These are phyloP conservation scores for Torulaspora pretoriensis DNA, from an alignment of 1,139 yeast species.

Conservation along the genomic window DNA sequence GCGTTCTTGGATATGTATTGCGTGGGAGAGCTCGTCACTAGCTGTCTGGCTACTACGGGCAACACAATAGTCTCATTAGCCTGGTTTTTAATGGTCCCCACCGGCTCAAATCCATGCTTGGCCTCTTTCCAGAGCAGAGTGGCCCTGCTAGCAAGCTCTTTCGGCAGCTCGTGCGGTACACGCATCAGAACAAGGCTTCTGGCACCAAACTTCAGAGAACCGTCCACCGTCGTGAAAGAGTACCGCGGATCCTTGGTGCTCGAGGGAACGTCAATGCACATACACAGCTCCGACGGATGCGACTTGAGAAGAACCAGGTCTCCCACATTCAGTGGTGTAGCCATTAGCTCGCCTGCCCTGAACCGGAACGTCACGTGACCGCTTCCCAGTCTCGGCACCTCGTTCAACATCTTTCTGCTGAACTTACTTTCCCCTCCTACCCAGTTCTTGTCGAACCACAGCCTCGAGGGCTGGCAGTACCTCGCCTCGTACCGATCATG, in stretches of 20 bases:
- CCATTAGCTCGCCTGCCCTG: slow-evolving; percentile 15
- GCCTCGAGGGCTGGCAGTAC: slow-evolving; percentile 26
- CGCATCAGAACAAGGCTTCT: slow-evolving; percentile 47
- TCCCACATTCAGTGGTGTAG: slow-evolving; percentile 40
- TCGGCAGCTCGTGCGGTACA: slow-evolving; percentile 42
- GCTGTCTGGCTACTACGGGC: slow-evolving; percentile 31
- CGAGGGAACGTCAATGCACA: slow-evolving; percentile 44
- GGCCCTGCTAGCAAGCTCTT: slow-evolving; percentile 11
- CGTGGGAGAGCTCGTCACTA: slow-evolving; percentile 29
- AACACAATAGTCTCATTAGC: slow-evolving; percentile 24
- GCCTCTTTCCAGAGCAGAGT: slow-evolving; percentile 33
- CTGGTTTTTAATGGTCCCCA: slow-evolving; percentile 35
- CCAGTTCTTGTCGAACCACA: slow-evolving; percentile 23
- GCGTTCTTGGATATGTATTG: slow-evolving; percentile 33
- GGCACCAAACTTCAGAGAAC: slow-evolving; percentile 50
- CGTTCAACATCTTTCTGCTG: slow-evolving; percentile 10
- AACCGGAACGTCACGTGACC: slow-evolving; percentile 2
- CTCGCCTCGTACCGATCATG: slow-evolving; percentile 21
- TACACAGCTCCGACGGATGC: slow-evolving; percentile 40
- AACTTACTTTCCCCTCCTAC: not conserved
- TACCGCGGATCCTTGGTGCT: slow-evolving; percentile 45
- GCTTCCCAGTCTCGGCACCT: not conserved
- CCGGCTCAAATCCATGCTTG: slow-evolving; percentile 24
- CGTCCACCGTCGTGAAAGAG: slow-evolving; percentile 53
- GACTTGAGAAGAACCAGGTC: slow-evolving; percentile 44